Evolutionary conservation across 1,284 basidiomycete genomes (phyloP).

Genomic region (Papiliotrema laurentii): DNA sequence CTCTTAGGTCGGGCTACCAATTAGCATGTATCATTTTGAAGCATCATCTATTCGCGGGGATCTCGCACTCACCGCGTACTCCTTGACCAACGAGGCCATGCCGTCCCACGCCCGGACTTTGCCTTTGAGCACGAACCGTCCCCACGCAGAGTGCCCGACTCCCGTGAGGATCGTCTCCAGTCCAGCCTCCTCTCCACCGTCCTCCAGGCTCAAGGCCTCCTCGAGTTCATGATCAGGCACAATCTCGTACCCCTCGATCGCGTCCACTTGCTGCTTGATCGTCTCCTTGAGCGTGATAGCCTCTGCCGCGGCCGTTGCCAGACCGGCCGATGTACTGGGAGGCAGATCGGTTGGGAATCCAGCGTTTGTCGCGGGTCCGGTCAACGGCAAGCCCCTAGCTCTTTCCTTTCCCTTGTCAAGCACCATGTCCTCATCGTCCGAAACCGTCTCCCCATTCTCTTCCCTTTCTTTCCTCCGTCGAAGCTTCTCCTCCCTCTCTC

Average conservation of each 20-base stretch:
- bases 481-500: slow-evolving; percentile 1
- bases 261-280: slow-evolving; percentile 37
- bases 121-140: slow-evolving; percentile 51
- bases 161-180: slow-evolving; percentile 50
- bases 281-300: slow-evolving; percentile 32
- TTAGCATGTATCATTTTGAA: not conserved
- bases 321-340: slow-evolving; percentile 16
- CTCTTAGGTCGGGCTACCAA: slow-evolving; percentile 48
- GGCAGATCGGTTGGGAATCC: slow-evolving; percentile 37
- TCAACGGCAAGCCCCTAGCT: slow-evolving; percentile 20
- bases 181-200: slow-evolving; percentile 25
- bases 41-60: no score
- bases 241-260: slow-evolving; percentile 37
- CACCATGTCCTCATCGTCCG: not conserved
- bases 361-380: slow-evolving; percentile 42
- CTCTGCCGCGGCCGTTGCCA: slow-evolving; percentile 33
- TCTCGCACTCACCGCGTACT: slow-evolving; percentile 48
- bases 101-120: slow-evolving; percentile 54
- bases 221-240: slow-evolving; percentile 34
- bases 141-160: slow-evolving; percentile 54
- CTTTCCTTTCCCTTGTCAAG: slow-evolving; percentile 3
- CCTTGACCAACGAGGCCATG: slow-evolving; percentile 52
- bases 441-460: slow-evolving; percentile 7
- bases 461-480: not conserved
- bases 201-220: slow-evolving; percentile 18